Percentiles rank a stretch among this genome's conserved stretches.
Conservation (phyloP, 2,329 filamentous ascomycete species). For the Fusarium sarcochroum region DNA sequence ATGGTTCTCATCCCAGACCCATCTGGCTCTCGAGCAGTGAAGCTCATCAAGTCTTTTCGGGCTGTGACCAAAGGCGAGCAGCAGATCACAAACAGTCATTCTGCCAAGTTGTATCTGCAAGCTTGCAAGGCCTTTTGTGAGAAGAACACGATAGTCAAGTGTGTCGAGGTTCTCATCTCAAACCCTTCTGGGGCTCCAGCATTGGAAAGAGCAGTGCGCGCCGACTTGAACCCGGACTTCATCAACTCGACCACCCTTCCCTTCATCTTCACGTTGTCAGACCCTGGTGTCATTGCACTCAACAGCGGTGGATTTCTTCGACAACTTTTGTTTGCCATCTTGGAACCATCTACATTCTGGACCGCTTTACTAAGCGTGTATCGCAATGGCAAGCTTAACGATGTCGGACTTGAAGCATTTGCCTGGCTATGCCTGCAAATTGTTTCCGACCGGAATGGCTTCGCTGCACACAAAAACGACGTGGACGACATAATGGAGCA, state of each 20-base stretch:
- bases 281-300: constrained; percentile 32
- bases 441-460: constrained; percentile 39
- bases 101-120: constrained; percentile 50
- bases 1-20: constrained; percentile 22
- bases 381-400: constrained; percentile 49
- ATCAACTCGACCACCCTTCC: constrained; percentile 41
- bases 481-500: constrained; percentile 48
- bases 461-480: constrained; percentile 21
- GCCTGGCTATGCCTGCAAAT: constrained; percentile 66
- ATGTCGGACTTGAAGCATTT: constrained; percentile 55
- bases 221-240: constrained; percentile 47
- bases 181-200: constrained; percentile 40
- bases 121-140: constrained; percentile 32
- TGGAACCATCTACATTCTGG: constrained; percentile 70
- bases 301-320: constrained; percentile 42
- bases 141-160: constrained; percentile 37
- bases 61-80: constrained; percentile 35
- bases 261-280: constrained; percentile 25
- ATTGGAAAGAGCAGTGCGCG: constrained; percentile 46
- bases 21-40: constrained; percentile 25
- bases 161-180: constrained; percentile 48
- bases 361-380: constrained; percentile 57
- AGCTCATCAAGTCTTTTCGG: constrained; percentile 38
- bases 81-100: constrained; percentile 22
- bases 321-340: constrained; percentile 59